phyloP scores from a whole-genome alignment of 768 basidiomycete species.

The Lactifluus subvellereus region DNA sequence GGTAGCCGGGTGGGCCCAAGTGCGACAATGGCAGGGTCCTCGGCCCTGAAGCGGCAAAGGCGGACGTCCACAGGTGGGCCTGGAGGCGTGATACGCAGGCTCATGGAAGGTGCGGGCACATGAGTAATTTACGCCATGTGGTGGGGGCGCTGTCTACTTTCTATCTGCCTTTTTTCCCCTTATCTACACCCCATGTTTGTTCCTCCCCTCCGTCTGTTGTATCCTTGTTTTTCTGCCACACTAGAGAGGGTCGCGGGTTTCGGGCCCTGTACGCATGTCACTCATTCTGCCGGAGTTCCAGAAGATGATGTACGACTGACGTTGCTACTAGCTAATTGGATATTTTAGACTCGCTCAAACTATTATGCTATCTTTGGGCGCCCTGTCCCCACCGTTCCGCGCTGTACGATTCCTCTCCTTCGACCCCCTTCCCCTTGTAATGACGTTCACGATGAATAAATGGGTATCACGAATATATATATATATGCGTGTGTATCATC shows the following conservation, averaged over 20 bases:
- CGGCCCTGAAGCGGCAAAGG: constrained; percentile 73
- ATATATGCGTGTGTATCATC: constrained; percentile 13
- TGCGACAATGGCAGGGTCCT: constrained; percentile 25
- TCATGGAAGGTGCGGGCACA: constrained; percentile 15
- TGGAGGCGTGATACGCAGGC: constrained; percentile 16
- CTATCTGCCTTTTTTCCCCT: background rate
- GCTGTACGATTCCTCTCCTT: background rate
- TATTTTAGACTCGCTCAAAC: constrained; percentile 20
- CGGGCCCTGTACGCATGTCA: constrained; percentile 14
- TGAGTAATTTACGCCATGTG: constrained; percentile 8
- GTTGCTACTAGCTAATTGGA: constrained; percentile 19
- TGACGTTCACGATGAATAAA: constrained; percentile 9
- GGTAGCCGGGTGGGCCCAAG: constrained; percentile 29
- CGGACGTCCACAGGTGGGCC: constrained; percentile 48
- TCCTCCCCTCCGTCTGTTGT: constrained; percentile 3
- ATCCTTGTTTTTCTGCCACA: constrained; percentile 1
- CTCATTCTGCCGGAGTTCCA: constrained; percentile 16
- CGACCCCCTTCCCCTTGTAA: background rate
- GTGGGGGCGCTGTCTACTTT: background rate
- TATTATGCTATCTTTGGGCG: constrained; percentile 19
- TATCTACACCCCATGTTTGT: constrained; percentile 13
- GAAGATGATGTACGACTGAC: constrained; percentile 20
- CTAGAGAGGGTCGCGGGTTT: constrained; percentile 10
- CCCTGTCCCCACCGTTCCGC: background rate
- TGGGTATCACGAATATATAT: constrained; percentile 14